A percentile compares a stretch with the other conserved stretches of the same genome.
phyloP scores from a whole-genome alignment of 2,329 filamentous ascomycete species.

The Coniochaeta pulveracea region DNA sequence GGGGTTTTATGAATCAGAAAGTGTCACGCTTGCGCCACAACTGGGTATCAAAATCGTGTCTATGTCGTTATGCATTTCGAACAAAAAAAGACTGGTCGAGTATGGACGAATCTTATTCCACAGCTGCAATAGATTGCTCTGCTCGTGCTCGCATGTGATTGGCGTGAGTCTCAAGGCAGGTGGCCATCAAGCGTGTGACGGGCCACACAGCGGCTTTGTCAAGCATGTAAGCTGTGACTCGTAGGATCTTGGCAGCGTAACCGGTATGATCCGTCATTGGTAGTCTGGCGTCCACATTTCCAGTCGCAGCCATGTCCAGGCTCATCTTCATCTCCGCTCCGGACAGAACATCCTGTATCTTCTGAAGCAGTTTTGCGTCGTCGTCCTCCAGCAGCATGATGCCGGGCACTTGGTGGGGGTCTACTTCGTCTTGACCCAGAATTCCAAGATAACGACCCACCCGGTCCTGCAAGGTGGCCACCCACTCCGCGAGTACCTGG shows the following conservation, averaged over 20 bases:
- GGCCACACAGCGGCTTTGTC: slow-evolving; percentile 90
- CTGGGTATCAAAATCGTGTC: too few species aligned
- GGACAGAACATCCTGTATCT: slow-evolving; percentile 68
- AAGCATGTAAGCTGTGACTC: slow-evolving; percentile 76
- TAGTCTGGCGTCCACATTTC: slow-evolving; percentile 22
- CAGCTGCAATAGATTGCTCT: slow-evolving; percentile 36
- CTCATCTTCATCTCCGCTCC: slow-evolving; percentile 73
- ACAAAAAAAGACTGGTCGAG: not conserved
- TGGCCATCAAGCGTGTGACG: slow-evolving; percentile 43
- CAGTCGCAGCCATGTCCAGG: slow-evolving; percentile 38
- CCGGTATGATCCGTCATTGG: slow-evolving; percentile 54
- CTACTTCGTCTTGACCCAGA: slow-evolving; percentile 71
- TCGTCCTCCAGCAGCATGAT: slow-evolving; percentile 89
- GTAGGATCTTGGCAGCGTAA: slow-evolving; percentile 74
- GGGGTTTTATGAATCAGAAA: too few species aligned
- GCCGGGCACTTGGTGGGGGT: slow-evolving; percentile 68
- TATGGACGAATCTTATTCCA: slow-evolving; percentile 17
- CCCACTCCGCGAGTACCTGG: slow-evolving; percentile 90
- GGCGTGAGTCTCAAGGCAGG: slow-evolving; percentile 43
- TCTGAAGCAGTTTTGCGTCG: slow-evolving; percentile 73
- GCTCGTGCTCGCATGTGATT: slow-evolving; percentile 38
- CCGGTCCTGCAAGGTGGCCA: slow-evolving; percentile 83
- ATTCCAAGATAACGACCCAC: slow-evolving; percentile 85
- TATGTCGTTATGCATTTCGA: too few species aligned
- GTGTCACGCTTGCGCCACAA: too few species aligned